Evolutionary conservation across 805 yeast species (phyloP), one percentile per base, ranked within the genome.

Genomic region (Lipomyces orientalis): DNA sequence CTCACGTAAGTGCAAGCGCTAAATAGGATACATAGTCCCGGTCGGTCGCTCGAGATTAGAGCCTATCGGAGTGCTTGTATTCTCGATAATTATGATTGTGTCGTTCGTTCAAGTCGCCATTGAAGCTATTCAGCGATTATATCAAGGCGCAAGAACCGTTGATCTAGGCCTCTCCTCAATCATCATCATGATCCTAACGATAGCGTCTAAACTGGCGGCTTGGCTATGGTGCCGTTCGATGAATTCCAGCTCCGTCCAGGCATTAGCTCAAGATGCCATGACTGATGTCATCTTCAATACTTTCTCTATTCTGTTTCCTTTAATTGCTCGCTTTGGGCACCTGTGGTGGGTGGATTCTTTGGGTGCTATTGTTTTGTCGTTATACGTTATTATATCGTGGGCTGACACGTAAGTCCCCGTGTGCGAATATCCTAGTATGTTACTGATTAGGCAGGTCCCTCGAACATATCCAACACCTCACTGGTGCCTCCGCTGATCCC

Each of bases 211-310:
- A 74, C 70, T 87, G 4, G 82, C 80, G 0, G 87, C 91, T 72
- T 90, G 85, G 82, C 31, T 84, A 14, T 85, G 90, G 86, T 90
- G 94, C 75, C 79, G 83, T 51, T 77, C 80, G 10, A 83, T 88
- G 67, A 78, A 82, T 12, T 87, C 91, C n/a, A 84, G 89, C 29
- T 86, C 92, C 0, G 88, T 90, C 1, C 89, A 86, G 74, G 96
- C 96, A 0, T 79, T 90, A 64, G 90, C 93, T 1, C 93, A 89
- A 76, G 96, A 90, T 78, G 95, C 95, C 0, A 80, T 83, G 76
- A 90, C 93, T 0, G 96, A 90, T 76, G 84, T 90, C 39, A 83
- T 90, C 1, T 90, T 90, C 81, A 90, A 90, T 29, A 49, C 70
- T 2, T 65, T 65, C 57, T 90, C 95, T 0, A 82, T 90, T 33